Evolutionary conservation across 768 basidiomycete genomes (phyloP), one percentile per base, ranked within the genome.

Genomic region (Obba rivulosa): DNA sequence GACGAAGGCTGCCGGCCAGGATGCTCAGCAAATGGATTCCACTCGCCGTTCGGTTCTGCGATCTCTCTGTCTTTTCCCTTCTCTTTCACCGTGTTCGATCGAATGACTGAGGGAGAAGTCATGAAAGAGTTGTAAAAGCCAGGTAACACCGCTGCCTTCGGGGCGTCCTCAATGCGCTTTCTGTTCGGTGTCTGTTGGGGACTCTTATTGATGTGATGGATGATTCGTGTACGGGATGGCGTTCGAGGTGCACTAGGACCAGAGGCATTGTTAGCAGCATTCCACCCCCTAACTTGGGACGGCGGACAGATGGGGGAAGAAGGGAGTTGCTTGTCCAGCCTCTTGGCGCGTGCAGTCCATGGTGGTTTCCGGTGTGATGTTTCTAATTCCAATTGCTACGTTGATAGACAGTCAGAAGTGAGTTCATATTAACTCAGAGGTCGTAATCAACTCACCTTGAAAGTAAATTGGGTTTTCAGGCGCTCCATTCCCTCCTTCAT

Each of bases 361-460:
- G 77, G 66, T 11, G 72, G 70, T 58, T 73, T 83, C 16, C 79
- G 76, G 18, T 67, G 59, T 11, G 79, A 68, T 3, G 75, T 75
- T 52, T 85, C 85, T 24, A 82, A 49, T 60, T 86, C 84, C 56
- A 82, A 83, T 74, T 82, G 82, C 85, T 87, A 36, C 25, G n/a
- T 17, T n/a, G n/a, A 8, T 9, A 31, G 17, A 34, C 20, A 22
- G n/a, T n/a, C n/a, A n/a, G 9, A 24, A 14, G 8, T 31, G 43
- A 28, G 18, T 10, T 38, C 16, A 51, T 36, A 34, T 17, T 34
- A 10, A 37, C 46, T 22, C 43, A 34, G 28, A 16, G 23, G 34
- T 10, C 21, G 48, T 10, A 48, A 10, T 16, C 7, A 11, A 9
- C 71, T 44, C 66, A 85, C 87, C 66, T 78, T 85, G 70, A 90